Conservation (phyloP, 768 basidiomycete species). For the Exidia glandulosa region DNA sequence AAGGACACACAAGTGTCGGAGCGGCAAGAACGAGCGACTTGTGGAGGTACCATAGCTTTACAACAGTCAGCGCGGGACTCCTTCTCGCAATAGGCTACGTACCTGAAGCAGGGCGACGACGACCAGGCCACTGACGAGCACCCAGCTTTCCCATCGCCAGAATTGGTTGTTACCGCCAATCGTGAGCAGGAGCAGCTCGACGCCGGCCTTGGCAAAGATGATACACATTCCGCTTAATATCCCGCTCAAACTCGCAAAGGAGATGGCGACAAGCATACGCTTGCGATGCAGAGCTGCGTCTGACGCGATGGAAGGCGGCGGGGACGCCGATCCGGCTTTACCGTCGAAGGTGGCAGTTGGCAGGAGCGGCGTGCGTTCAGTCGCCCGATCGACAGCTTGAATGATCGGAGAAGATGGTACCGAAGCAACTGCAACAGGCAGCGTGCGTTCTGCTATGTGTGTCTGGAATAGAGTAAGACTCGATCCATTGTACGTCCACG, state of each 20-base stretch:
- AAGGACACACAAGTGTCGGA: slow-evolving; percentile 77
- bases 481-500: background rate
- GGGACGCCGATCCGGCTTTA: background rate
- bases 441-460: slow-evolving; percentile 57
- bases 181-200: slow-evolving; percentile 76
- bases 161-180: slow-evolving; percentile 69
- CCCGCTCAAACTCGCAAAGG: slow-evolving; percentile 80
- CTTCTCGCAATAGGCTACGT: slow-evolving; percentile 14
- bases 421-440: slow-evolving; percentile 13
- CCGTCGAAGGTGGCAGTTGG: slow-evolving; percentile 10
- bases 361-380: slow-evolving; percentile 54
- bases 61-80: background rate
- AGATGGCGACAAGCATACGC: slow-evolving; percentile 59
- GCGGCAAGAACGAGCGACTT: slow-evolving; percentile 70
- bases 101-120: slow-evolving; percentile 67
- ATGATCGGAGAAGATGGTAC: background rate
- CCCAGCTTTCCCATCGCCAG: slow-evolving; percentile 76
- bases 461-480: slow-evolving; percentile 34
- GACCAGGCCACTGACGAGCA: slow-evolving; percentile 59
- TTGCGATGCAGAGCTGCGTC: slow-evolving; percentile 28
- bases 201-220: slow-evolving; percentile 87
- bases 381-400: no score
- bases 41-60: slow-evolving; percentile 63
- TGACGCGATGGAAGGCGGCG: slow-evolving; percentile 14
- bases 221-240: slow-evolving; percentile 88